A percentile compares a stretch with the other conserved stretches of the same genome.
Evolutionary conservation across 2,329 filamentous ascomycete species (phyloP).

Genomic region (Fusarium drepaniforme): DNA sequence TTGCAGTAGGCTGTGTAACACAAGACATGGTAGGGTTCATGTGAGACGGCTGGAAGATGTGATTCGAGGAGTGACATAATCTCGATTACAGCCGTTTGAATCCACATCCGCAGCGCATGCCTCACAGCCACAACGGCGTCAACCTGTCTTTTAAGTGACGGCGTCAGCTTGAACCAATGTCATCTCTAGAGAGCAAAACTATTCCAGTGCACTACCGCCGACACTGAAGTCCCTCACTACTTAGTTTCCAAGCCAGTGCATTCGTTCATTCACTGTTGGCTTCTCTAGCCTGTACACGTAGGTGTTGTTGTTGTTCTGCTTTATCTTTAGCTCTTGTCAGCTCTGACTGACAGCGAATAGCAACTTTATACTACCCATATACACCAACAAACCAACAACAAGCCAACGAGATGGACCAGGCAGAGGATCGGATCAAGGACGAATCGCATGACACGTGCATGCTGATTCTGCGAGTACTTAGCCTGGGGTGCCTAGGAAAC

Average conservation of each 20-base stretch:
- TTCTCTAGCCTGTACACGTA: neutral
- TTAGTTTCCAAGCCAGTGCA: neutral
- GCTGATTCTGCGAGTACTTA: neutral
- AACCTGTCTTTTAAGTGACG: neutral
- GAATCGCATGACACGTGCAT: neutral
- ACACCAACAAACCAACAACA: neutral
- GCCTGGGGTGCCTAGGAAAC: neutral
- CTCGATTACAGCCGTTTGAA: constrained; percentile 20
- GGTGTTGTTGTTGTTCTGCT: neutral
- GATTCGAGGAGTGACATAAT: constrained; percentile 17
- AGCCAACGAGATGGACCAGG: neutral
- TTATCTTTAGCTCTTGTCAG: neutral
- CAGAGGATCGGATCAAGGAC: neutral
- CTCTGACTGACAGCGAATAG: neutral
- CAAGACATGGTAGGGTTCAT: constrained; percentile 21
- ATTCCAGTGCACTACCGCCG: neutral
- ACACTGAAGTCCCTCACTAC: neutral
- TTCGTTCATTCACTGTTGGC: neutral
- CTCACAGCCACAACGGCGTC: neutral
- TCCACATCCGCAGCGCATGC: neutral
- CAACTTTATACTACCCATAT: neutral
- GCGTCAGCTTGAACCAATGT: neutral
- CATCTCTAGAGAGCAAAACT: neutral
- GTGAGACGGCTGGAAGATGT: constrained; percentile 13
- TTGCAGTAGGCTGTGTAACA: constrained; percentile 18